phyloP scores from a whole-genome alignment of 1,284 basidiomycete species.

The Rhodotorula mucilaginosa region DNA sequence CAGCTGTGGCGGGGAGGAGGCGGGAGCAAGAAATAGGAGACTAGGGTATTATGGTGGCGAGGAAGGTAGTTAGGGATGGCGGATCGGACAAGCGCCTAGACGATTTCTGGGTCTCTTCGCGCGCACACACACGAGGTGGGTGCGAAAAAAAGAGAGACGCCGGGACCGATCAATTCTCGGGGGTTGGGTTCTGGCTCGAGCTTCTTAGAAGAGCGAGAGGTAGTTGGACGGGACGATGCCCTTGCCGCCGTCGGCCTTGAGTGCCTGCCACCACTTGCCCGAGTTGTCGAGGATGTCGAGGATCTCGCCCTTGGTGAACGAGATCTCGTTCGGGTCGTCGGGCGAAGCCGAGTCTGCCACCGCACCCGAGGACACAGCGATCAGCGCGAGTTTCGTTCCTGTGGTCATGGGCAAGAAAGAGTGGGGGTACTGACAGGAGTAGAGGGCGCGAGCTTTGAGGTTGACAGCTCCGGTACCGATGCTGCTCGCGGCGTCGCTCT shows the following conservation, averaged over 20 bases:
- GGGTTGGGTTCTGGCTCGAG: no score
- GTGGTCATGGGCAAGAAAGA: no score
- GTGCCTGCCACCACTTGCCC: constrained; percentile 74
- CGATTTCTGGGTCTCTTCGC: no score
- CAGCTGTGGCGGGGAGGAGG: no score
- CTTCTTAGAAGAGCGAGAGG: constrained; percentile 13
- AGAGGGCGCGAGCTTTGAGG: constrained; percentile 78
- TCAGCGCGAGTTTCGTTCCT: background rate
- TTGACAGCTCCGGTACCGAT: constrained; percentile 44
- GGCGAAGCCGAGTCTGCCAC: constrained; percentile 76
- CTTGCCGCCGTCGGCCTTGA: constrained; percentile 72
- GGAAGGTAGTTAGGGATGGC: no score
- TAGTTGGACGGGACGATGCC: constrained; percentile 60
- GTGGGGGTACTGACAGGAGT: constrained; percentile 64
- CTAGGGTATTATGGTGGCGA: no score
- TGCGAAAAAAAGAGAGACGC: no score
- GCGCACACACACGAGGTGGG: no score
- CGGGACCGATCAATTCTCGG: no score
- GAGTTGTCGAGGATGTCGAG: constrained; percentile 91
- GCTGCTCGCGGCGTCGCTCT: constrained; percentile 23
- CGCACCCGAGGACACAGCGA: no score
- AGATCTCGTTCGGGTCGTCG: constrained; percentile 95
- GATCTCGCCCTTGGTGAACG: constrained; percentile 88
- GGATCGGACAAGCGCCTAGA: no score
- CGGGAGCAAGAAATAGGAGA: no score